Evolutionary conservation across 2,329 filamentous ascomycete species (phyloP).

Genomic region (Keithomyces neogunnii): DNA sequence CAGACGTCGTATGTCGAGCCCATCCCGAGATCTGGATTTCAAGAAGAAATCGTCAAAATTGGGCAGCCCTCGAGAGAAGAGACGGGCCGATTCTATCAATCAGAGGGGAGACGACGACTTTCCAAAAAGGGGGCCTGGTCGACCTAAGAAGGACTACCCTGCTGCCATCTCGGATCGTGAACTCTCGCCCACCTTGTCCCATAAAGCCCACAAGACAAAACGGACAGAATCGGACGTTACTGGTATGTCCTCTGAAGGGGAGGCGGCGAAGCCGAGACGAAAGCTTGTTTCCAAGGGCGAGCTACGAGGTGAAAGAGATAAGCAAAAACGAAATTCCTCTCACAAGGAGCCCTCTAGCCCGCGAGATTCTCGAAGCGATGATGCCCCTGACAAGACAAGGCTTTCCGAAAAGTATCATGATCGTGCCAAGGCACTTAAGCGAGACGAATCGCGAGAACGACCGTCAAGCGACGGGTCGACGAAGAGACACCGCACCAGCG

Average conservation of each 20-base stretch:
- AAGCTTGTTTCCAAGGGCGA: slow-evolving; percentile 58
- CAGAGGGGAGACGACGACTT: slow-evolving; percentile 38
- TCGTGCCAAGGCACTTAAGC: slow-evolving; percentile 51
- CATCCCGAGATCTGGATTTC: slow-evolving; percentile 34
- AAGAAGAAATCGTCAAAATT: slow-evolving; percentile 35
- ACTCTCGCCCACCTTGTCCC: slow-evolving; percentile 36
- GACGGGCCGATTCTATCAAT: slow-evolving; percentile 32
- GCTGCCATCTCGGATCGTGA: slow-evolving; percentile 45
- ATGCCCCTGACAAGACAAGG: slow-evolving; percentile 38
- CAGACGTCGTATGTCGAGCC: slow-evolving; percentile 42
- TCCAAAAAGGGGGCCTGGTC: slow-evolving; percentile 42
- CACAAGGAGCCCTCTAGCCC: slow-evolving; percentile 46
- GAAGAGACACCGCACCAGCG: slow-evolving; percentile 53
- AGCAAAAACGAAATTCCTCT: slow-evolving; percentile 39
- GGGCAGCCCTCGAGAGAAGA: slow-evolving; percentile 41
- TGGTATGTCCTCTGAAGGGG: slow-evolving; percentile 46
- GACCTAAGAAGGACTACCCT: slow-evolving; percentile 47
- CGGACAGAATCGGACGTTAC: slow-evolving; percentile 46
- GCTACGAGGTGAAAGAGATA: slow-evolving; percentile 49
- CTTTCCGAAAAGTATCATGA: slow-evolving; percentile 49
- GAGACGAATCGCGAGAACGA: slow-evolving; percentile 51
- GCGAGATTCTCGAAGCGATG: slow-evolving; percentile 40
- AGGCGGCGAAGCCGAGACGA: slow-evolving; percentile 49
- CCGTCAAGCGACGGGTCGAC: slow-evolving; percentile 40
- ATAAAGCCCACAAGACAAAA: slow-evolving; percentile 43